Percentiles rank a stretch among this genome's conserved stretches.
phyloP scores from a whole-genome alignment of 2,329 filamentous ascomycete species.

The Curvularia verruculosa region DNA sequence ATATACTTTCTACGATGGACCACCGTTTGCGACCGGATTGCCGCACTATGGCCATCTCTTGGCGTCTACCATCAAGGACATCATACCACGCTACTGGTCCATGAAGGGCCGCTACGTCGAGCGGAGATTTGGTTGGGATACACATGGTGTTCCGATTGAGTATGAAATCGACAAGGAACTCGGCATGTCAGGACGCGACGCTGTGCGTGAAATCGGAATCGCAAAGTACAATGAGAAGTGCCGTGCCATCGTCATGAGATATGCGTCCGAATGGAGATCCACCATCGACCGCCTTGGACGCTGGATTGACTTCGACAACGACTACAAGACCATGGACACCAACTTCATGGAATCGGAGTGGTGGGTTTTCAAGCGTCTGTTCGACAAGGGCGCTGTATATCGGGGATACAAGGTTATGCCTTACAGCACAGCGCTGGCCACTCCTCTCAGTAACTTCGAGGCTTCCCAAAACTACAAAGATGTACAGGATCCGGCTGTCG shows the following conservation, averaged over 20 bases:
- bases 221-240: conserved; percentile 92
- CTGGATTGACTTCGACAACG: conserved; percentile 98
- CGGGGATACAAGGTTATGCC: conserved; percentile 93
- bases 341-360: conserved; percentile 94
- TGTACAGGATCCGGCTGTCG: conserved; percentile 86
- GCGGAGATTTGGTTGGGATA: conserved; percentile 93
- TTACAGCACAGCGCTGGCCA: conserved; percentile 88
- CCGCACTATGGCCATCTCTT: conserved; percentile 78
- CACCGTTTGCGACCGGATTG: conserved; percentile 61
- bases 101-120: conserved; percentile 96
- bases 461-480: conserved; percentile 95
- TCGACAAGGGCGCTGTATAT: conserved; percentile 88
- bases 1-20: conserved; percentile 91
- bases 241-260: conserved; percentile 90
- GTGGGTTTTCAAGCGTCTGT: conserved; percentile 96
- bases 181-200: conserved; percentile 84
- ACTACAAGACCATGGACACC: conserved; percentile 98
- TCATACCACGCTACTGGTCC: conserved; percentile 94
- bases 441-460: conserved; percentile 91
- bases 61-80: conserved; percentile 95
- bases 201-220: conserved; percentile 84
- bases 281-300: conserved; percentile 88
- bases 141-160: conserved; percentile 92
- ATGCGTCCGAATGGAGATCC: conserved; percentile 81
- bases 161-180: conserved; percentile 98